Evolutionary conservation across 345 rosid species (phyloP), one percentile per base, ranked within the genome.

Genomic region (Pistacia vera): DNA sequence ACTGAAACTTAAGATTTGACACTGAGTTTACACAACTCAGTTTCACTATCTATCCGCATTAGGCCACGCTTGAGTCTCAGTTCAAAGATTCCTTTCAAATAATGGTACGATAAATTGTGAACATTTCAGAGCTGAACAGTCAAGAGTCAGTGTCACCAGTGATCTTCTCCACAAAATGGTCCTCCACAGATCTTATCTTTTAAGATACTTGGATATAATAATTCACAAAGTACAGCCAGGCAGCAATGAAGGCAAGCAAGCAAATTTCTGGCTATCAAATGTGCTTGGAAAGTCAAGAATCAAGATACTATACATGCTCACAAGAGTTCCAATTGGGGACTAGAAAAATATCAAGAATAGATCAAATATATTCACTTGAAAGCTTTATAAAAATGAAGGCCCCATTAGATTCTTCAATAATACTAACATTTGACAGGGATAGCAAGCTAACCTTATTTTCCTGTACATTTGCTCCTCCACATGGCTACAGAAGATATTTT

Each of bases 391-490:
- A 28, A 18, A 11, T 57, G 35, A 11, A 30, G 56, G 65, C 18
- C 78, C 78, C 16, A 9, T 59, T 28, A 57, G 38, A 66, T 25
- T 38, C 30, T 44, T 8, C 46, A 44, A 56, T 54, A 51, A 36
- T 55, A 63, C 77, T 20, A 65, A 25, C 38, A 38, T 22, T 16
- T 54, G 69, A 82, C 70, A 56, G 68, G 44, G 76, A 78, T 64
- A 30, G 79, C 55, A 56, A 48, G 66, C 76, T 60, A 62, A 71
- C 73, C 73, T 64, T 44, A 44, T 73, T 66, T 44, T 41, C 71
- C 74, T 28, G 57, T n/a, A 22, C 25, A 33, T 64, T 51, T 28
- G 46, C 70, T 22, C 36, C 70, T 25, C 41, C 81, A 73, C 69
- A 60, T 9, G 63, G 20, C 16, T 41, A 9, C 3, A 33, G 51